Evolutionary conservation across 257 asterid genomes (phyloP).

Genomic region (Solanum sparsipilum): DNA sequence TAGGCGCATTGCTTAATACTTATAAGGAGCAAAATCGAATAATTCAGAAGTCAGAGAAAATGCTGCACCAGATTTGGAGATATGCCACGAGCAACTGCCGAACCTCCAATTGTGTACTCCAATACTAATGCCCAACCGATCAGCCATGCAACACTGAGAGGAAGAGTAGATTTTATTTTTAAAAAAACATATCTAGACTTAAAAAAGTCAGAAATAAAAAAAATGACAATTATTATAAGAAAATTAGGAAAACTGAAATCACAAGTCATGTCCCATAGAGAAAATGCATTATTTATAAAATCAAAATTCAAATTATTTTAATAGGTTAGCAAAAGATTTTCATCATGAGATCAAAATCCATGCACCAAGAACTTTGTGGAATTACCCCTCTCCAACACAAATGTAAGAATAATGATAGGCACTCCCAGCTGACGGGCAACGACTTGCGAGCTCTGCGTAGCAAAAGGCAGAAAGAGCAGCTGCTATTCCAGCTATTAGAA

Average conservation of each 20-base stretch:
- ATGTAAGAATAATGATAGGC: constrained; percentile 96
- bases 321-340: not conserved
- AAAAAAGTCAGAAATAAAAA: not conserved
- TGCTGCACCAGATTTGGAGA: constrained; percentile 82
- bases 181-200: not conserved
- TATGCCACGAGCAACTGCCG: constrained; percentile 99
- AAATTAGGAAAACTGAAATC: not conserved
- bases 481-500: constrained; percentile 88
- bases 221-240: not conserved
- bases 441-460: constrained; percentile 88
- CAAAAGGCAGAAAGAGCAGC: constrained; percentile 97
- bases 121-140: constrained; percentile 91
- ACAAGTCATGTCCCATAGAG: not conserved
- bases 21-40: not conserved
- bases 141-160: constrained; percentile 84
- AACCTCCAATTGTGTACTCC: constrained; percentile 97
- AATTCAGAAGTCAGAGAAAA: not conserved
- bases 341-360: not conserved
- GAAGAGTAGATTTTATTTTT: not conserved
- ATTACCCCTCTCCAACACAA: constrained; percentile 90
- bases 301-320: not conserved
- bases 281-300: not conserved
- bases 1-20: not conserved
- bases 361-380: not conserved
- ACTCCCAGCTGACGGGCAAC: constrained; percentile 98